These are phyloP conservation scores for Anthoceros angustus DNA, from an alignment of 225 moss, liverwort and hornwort genomes.

Conservation along the genomic window DNA sequence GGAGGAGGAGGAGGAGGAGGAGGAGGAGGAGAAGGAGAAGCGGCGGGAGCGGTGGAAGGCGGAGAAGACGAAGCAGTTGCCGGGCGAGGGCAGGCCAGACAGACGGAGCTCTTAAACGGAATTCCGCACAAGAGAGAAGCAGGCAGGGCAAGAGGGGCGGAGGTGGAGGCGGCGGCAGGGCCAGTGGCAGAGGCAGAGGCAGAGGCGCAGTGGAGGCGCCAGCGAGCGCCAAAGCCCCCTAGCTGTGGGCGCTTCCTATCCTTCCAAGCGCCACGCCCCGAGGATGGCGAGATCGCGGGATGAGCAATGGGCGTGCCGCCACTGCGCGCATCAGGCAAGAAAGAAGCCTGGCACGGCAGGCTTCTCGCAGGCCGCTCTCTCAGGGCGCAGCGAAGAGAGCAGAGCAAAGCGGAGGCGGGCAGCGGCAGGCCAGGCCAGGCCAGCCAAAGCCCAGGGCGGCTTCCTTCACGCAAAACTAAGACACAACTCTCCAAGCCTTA, in stretches of 20 bases:
- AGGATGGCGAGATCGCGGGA: too few relatives aligned
- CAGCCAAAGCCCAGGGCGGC: not conserved
- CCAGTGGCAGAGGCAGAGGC: too few relatives aligned
- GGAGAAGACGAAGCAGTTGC: slow-evolving; percentile 2
- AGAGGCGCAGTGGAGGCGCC: not conserved
- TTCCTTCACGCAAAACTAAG: not conserved
- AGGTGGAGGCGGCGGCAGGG: too few relatives aligned
- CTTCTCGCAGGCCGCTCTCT: not conserved
- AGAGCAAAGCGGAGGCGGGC: not conserved
- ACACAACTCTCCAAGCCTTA: not conserved
- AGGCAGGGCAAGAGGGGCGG: too few relatives aligned
- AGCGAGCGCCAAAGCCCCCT: not conserved
- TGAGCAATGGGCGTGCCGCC: too few relatives aligned
- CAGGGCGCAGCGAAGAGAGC: not conserved
- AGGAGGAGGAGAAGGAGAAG: too few relatives aligned
- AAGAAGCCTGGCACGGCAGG: not conserved
- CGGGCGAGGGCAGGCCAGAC: not conserved
- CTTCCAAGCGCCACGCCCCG: too few relatives aligned
- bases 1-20: too few relatives aligned
- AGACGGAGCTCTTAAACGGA: not conserved
- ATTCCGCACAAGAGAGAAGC: too few relatives aligned
- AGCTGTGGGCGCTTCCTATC: too few relatives aligned
- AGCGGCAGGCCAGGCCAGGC: not conserved
- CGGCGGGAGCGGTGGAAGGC: not conserved
- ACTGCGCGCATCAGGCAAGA: too few relatives aligned